These are phyloP conservation scores for Geotrichum australiense DNA, from an alignment of 1,139 yeast species.

Conservation along the genomic window DNA sequence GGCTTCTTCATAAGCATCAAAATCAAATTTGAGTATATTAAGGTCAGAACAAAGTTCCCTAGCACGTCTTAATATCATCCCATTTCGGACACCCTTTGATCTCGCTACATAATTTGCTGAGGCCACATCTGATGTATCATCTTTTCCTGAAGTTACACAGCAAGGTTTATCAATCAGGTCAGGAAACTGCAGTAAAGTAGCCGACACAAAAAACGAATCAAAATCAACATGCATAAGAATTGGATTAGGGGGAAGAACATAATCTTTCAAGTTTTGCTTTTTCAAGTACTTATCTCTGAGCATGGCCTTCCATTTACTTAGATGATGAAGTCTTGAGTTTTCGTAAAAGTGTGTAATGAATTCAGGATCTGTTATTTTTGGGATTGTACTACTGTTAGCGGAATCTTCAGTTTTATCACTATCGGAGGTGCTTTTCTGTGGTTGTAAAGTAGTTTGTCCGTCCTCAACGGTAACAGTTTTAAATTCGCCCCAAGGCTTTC, in stretches of 20 bases:
- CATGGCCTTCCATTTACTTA: slow-evolving; percentile 81
- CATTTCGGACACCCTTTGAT: slow-evolving; percentile 62
- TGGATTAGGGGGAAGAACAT: slow-evolving; percentile 2
- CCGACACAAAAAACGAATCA: slow-evolving; percentile 91
- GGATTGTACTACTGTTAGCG: slow-evolving; percentile 3
- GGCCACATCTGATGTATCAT: slow-evolving; percentile 64
- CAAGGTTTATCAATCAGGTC: slow-evolving; percentile 51
- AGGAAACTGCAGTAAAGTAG: slow-evolving; percentile 56
- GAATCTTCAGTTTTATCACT: neutral
- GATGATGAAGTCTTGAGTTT: slow-evolving; percentile 78
- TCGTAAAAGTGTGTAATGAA: slow-evolving; percentile 67
- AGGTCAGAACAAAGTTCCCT: slow-evolving; percentile 57
- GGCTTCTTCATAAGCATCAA: slow-evolving; percentile 58
- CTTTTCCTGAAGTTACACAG: slow-evolving; percentile 77
- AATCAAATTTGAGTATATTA: slow-evolving; percentile 61
- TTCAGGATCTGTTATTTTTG: slow-evolving; percentile 47
- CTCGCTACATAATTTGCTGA: slow-evolving; percentile 89
- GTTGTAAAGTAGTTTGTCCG: slow-evolving; percentile 9
- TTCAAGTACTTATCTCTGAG: slow-evolving; percentile 52
- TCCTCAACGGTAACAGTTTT: slow-evolving; percentile 39
- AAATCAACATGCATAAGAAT: slow-evolving; percentile 77
- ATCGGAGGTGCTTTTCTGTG: neutral
- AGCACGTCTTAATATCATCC: slow-evolving; percentile 82
- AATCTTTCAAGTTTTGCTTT: slow-evolving; percentile 23
- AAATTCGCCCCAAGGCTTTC: slow-evolving; percentile 66